These are phyloP conservation scores for Teratosphaeria pseudoeucalypti DNA, from an alignment of 2,329 filamentous ascomycete species.

Conservation along the genomic window DNA sequence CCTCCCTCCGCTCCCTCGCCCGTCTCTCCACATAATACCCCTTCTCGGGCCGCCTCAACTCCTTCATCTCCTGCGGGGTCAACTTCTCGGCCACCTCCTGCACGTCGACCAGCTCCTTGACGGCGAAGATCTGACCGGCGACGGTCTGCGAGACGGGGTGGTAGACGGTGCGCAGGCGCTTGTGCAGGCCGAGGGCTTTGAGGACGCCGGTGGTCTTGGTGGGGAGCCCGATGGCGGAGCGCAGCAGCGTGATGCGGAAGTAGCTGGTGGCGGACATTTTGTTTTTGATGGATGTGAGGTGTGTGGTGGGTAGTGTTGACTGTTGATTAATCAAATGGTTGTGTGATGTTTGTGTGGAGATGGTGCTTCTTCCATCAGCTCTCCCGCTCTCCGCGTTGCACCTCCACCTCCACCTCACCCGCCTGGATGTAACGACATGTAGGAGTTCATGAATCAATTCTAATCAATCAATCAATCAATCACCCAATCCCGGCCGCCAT, in stretches of 20 bases:
- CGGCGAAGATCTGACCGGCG: constrained; percentile 84
- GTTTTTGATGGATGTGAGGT: not conserved
- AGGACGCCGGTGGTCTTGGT: constrained; percentile 70
- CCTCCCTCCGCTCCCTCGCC: constrained; percentile 11
- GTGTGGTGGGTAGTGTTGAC: not conserved
- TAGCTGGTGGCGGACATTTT: constrained; percentile 51
- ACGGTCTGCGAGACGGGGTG: constrained; percentile 71
- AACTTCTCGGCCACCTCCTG: constrained; percentile 60
- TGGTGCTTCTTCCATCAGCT: not conserved
- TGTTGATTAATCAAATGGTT: not conserved
- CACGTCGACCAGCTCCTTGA: constrained; percentile 84
- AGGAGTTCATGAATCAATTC: not conserved
- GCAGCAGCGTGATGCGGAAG: constrained; percentile 86
- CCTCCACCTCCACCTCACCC: not conserved
- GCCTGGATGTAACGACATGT: too few relatives aligned
- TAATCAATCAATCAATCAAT: not conserved
- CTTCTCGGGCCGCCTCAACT: constrained; percentile 59
- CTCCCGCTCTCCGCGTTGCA: not conserved
- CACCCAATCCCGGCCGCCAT: not conserved
- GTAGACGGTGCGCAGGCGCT: constrained; percentile 79
- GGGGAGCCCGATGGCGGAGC: constrained; percentile 77
- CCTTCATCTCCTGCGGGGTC: constrained; percentile 59
- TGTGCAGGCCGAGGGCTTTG: constrained; percentile 72
- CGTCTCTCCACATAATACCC: constrained; percentile 70
- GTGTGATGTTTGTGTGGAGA: not conserved